A percentile compares a stretch with the other conserved stretches of the same genome.
Evolutionary conservation across 306 rosid species (phyloP).

Genomic region (Potentilla sterilis): DNA sequence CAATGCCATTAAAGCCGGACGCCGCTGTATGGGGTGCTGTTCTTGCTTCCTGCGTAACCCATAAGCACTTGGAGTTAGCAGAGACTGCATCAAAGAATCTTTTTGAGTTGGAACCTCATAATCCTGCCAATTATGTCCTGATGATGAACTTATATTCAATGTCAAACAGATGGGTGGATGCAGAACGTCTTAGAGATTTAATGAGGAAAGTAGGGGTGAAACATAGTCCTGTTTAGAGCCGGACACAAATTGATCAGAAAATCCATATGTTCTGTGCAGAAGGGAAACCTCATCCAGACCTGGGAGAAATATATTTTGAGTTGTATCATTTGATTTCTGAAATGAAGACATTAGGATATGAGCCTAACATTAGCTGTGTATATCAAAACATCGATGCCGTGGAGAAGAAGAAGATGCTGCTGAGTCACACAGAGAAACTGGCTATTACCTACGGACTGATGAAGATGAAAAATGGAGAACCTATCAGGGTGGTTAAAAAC

Average conservation of each 20-base stretch:
- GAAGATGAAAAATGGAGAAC: conserved; percentile 42
- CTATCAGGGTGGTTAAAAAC: conserved; percentile 65
- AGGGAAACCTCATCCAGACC: conserved; percentile 51
- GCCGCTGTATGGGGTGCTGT: conserved; percentile 70
- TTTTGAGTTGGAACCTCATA: conserved; percentile 57
- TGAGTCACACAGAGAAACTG: conserved; percentile 71
- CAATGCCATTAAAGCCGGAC: conserved; percentile 53
- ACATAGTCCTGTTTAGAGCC: conserved; percentile 58
- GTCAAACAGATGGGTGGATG: conserved; percentile 56
- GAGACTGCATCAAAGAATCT: conserved; percentile 57
- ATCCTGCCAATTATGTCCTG: conserved; percentile 53
- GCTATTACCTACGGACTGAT: conserved; percentile 65
- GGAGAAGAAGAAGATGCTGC: conserved; percentile 59
- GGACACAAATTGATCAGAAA: conserved; percentile 51
- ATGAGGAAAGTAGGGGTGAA: conserved; percentile 40
- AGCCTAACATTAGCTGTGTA: conserved; percentile 49
- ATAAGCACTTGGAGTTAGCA: conserved; percentile 47
- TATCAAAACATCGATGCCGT: conserved; percentile 49
- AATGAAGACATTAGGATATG: conserved; percentile 49
- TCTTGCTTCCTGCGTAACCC: conserved; percentile 52
- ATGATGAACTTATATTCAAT: conserved; percentile 64
- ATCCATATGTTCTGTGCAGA: conserved; percentile 58
- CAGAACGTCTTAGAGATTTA: conserved; percentile 40
- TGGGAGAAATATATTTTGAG: conserved; percentile 59
- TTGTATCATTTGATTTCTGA: conserved; percentile 52